Conservation (phyloP, 2,329 filamentous ascomycete genomes). For the Nannizziopsis barbatae region DNA sequence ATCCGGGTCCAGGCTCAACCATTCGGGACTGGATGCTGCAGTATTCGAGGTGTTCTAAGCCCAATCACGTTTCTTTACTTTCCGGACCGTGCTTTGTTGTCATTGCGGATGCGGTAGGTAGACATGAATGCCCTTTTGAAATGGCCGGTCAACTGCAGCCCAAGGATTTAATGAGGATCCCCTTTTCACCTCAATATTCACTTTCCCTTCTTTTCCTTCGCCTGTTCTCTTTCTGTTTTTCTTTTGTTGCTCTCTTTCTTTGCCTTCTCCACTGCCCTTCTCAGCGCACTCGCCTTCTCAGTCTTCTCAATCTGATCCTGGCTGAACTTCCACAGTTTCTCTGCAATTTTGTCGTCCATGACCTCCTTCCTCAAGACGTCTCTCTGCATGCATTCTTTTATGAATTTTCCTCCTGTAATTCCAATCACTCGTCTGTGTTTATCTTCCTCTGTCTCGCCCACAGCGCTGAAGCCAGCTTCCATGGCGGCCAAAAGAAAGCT, state of each 20-base stretch:
- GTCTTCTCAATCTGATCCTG: slow-evolving; percentile 70
- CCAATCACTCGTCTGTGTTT: slow-evolving; percentile 7
- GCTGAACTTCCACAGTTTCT: slow-evolving; percentile 81
- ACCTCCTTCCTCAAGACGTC: slow-evolving; percentile 63
- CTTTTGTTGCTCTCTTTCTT: slow-evolving; percentile 20
- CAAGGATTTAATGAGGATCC: not conserved
- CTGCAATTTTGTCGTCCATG: slow-evolving; percentile 64
- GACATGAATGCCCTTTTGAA: too few relatives aligned
- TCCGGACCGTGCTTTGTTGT: too few relatives aligned
- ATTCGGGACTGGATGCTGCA: too few relatives aligned
- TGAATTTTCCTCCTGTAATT: slow-evolving; percentile 51
- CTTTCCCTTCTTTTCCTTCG: slow-evolving; percentile 11
- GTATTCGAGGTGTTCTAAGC: too few relatives aligned
- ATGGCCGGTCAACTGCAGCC: too few relatives aligned
- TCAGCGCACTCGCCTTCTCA: slow-evolving; percentile 66
- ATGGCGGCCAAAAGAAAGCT: slow-evolving; percentile 76
- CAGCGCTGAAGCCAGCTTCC: slow-evolving; percentile 59
- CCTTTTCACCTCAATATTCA: slow-evolving; percentile 3
- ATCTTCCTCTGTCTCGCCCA: slow-evolving; percentile 21
- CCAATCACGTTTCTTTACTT: too few relatives aligned
- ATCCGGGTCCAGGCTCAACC: too few relatives aligned
- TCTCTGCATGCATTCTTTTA: slow-evolving; percentile 81
- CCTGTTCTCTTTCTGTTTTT: slow-evolving; percentile 12
- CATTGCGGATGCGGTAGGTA: too few relatives aligned
- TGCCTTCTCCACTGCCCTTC: slow-evolving; percentile 49